Percentiles rank a stretch among this genome's conserved stretches.
Evolutionary conservation across 176 grass and related monocot species (phyloP).

Genomic region (Aegilops bicornis): DNA sequence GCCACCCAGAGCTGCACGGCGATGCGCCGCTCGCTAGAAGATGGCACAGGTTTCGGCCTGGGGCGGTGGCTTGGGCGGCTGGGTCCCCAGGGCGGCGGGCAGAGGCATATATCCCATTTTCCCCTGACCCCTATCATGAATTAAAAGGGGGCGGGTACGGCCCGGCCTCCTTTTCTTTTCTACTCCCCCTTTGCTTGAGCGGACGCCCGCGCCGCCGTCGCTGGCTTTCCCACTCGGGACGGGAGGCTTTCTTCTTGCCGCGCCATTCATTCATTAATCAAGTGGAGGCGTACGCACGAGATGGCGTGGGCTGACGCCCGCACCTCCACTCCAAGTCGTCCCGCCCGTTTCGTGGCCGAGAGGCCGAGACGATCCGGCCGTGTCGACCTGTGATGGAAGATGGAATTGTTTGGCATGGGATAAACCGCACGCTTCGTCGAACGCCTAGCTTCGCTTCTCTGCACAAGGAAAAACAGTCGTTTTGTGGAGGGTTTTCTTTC

Average conservation of each 20-base stretch:
- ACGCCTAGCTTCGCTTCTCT: background rate
- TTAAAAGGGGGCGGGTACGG: constrained; percentile 13
- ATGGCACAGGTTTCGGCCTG: background rate
- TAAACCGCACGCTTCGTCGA: constrained; percentile 25
- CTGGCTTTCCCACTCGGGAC: background rate
- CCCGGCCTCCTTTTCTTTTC: background rate
- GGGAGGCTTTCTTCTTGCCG: constrained; percentile 8
- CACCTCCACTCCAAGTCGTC: background rate
- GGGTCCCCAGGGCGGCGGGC: constrained; percentile 10
- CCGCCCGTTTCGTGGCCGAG: constrained; percentile 36
- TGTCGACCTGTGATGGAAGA: background rate
- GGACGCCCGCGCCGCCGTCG: background rate
- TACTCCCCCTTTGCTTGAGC: background rate
- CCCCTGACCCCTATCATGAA: constrained; percentile 28
- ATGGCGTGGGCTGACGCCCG: constrained; percentile 19
- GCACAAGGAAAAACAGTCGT: background rate
- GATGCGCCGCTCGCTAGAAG: background rate
- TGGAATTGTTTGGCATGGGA: background rate
- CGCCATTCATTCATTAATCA: background rate
- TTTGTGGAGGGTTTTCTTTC: background rate
- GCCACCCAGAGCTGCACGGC: too few relatives aligned
- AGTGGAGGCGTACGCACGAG: background rate
- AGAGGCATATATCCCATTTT: background rate
- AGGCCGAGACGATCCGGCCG: background rate
- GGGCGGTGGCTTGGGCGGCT: background rate